Conservation (phyloP, 1,284 basidiomycete genomes). For the Marasmius sp. region DNA sequence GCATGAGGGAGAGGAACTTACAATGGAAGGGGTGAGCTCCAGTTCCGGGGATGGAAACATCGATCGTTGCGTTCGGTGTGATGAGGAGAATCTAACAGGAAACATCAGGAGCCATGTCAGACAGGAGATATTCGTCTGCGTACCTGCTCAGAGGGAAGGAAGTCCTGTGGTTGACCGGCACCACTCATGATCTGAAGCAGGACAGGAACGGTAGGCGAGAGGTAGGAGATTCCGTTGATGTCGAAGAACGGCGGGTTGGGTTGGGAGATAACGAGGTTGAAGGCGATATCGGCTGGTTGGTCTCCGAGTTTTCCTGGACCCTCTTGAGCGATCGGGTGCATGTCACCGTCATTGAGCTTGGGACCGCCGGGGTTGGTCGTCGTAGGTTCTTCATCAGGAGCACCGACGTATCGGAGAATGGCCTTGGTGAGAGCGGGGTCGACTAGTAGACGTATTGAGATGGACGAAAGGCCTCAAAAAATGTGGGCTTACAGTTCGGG, state of each 20-base stretch:
- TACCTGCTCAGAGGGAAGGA: conserved; percentile 30
- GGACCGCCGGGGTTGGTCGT: conserved; percentile 24
- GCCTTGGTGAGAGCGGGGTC: conserved; percentile 26
- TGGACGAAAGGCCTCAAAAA: background rate
- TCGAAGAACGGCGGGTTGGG: conserved; percentile 36
- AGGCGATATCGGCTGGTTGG: conserved; percentile 31
- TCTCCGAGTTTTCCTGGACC: conserved; percentile 29
- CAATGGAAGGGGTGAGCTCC: conserved; percentile 37
- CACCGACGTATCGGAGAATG: conserved; percentile 49
- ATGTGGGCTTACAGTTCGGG: conserved; percentile 27
- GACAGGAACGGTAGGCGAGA: conserved; percentile 34
- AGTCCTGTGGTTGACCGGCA: conserved; percentile 30
- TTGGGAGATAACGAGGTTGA: conserved; percentile 31
- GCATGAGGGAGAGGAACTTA: conserved; percentile 15
- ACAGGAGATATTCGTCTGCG: background rate
- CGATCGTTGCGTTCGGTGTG: conserved; percentile 29
- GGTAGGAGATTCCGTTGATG: conserved; percentile 36
- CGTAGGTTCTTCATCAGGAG: conserved; percentile 35
- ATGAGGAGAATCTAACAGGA: conserved; percentile 23
- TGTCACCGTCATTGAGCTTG: conserved; percentile 29
- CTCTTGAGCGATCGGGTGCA: conserved; percentile 34
- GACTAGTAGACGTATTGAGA: background rate
- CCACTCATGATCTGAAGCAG: conserved; percentile 39
- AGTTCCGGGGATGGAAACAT: conserved; percentile 31
- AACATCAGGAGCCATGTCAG: background rate